Percentiles rank a stretch among this genome's conserved stretches.
phyloP scores from a whole-genome alignment of 208 protist species.

The Leishmania turanica region DNA sequence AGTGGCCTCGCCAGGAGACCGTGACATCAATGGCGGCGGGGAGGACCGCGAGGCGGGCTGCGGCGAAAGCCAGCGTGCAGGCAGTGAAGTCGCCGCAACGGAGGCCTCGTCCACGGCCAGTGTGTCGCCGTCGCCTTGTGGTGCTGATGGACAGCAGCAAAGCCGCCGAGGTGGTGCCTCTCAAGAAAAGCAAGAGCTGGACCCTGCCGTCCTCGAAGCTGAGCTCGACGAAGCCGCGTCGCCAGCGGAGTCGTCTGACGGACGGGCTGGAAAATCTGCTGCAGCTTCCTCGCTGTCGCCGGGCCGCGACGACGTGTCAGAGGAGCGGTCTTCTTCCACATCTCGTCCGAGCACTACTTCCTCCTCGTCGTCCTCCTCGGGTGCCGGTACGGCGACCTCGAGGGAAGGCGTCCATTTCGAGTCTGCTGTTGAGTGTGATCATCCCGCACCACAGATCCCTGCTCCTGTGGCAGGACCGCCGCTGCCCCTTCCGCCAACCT shows the following conservation, averaged over 20 bases:
- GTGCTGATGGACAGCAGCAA: background rate
- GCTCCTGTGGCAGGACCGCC: background rate
- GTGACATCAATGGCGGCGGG: background rate
- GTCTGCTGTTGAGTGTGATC: background rate
- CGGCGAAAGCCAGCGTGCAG: background rate
- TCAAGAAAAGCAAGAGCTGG: background rate
- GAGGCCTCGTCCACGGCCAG: background rate
- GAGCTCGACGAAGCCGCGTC: background rate
- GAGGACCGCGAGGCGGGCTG: background rate
- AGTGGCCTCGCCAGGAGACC: background rate
- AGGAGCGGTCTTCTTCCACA: background rate
- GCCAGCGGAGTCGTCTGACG: background rate
- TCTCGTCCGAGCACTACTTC: background rate
- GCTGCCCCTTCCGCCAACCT: slow-evolving; percentile 6
- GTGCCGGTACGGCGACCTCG: background rate
- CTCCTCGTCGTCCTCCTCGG: background rate
- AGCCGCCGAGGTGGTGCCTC: background rate
- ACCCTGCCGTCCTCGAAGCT: background rate
- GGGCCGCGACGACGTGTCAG: background rate
- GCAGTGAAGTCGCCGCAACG: background rate
- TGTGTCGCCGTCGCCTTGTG: background rate
- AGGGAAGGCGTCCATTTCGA: background rate
- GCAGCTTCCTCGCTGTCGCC: slow-evolving; percentile 2
- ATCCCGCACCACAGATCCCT: background rate
- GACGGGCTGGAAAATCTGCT: too few species aligned